Evolutionary conservation across 75 land plant genomes (phyloP).

Genomic region (Picea sitchensis): DNA sequence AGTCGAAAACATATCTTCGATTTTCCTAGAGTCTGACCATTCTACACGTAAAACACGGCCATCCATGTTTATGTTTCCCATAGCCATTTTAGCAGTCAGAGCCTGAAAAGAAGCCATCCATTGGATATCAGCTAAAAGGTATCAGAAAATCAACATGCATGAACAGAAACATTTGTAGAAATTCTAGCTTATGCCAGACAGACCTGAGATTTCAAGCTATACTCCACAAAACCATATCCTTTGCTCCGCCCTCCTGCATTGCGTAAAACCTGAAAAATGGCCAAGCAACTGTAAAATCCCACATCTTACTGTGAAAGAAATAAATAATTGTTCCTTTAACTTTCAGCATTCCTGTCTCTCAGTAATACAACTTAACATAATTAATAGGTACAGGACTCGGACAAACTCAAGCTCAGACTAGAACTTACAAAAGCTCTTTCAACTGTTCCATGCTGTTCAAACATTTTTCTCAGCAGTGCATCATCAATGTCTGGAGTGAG

Average conservation of each 20-base stretch:
- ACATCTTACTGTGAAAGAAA: not conserved
- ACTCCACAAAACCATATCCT: slow-evolving; percentile 31
- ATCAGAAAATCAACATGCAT: not conserved
- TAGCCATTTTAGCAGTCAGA: slow-evolving; percentile 13
- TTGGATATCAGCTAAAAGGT: not conserved
- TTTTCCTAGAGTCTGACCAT: slow-evolving; percentile 24
- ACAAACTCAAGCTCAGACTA: not conserved
- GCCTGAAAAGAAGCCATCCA: slow-evolving; percentile 7
- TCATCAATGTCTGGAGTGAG: slow-evolving; percentile 29
- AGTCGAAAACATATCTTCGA: slow-evolving; percentile 27
- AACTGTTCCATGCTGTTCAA: slow-evolving; percentile 23
- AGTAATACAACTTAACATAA: no score
- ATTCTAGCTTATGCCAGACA: not conserved
- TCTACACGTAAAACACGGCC: slow-evolving; percentile 23
- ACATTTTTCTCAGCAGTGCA: slow-evolving; percentile 13
- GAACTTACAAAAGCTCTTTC: slow-evolving; percentile 28
- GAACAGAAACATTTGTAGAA: not conserved
- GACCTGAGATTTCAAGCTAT: slow-evolving; percentile 32
- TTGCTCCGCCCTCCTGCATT: slow-evolving; percentile 23
- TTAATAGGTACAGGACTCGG: no score
- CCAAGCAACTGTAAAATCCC: not conserved
- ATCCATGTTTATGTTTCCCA: slow-evolving; percentile 34
- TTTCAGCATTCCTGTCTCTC: not conserved
- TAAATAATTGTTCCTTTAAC: not conserved
- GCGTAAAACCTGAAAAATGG: slow-evolving; percentile 11